These are phyloP conservation scores for Colletotrichum lentis DNA, from an alignment of 2,329 filamentous ascomycete species.

Conservation along the genomic window DNA sequence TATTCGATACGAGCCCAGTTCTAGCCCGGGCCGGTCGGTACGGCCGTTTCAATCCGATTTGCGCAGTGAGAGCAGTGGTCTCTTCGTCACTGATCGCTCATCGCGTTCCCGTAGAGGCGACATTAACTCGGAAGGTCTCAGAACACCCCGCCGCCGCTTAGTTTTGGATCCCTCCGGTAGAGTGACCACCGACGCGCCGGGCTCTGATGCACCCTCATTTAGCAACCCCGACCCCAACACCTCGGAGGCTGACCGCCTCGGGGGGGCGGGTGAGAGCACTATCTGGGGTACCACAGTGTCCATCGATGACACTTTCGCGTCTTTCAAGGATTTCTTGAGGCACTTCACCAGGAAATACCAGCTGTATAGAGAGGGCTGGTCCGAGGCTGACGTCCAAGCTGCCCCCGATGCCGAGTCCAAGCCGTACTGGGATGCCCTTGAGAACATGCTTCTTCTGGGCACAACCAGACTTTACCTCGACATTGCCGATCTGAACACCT, in stretches of 20 bases:
- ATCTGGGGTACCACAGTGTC: conserved; percentile 99
- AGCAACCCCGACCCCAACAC: conserved; percentile 78
- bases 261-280: conserved; percentile 80
- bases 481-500: conserved; percentile 86
- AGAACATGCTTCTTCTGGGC: conserved; percentile 89
- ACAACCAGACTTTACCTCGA: conserved; percentile 87
- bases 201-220: conserved; percentile 69
- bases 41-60: conserved; percentile 73
- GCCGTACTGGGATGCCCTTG: conserved; percentile 84
- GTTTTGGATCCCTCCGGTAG: conserved; percentile 67
- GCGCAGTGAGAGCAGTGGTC: conserved; percentile 82
- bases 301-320: conserved; percentile 84
- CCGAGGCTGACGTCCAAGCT: conserved; percentile 75
- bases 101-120: conserved; percentile 78
- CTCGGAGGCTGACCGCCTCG: conserved; percentile 88
- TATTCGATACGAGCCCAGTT: conserved; percentile 89
- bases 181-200: conserved; percentile 60
- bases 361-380: conserved; percentile 86
- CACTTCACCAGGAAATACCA: conserved; percentile 96
- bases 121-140: conserved; percentile 80
- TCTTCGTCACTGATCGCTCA: conserved; percentile 75
- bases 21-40: conserved; percentile 76
- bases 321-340: conserved; percentile 90
- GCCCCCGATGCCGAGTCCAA: conserved; percentile 78
- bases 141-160: conserved; percentile 64